phyloP scores from a whole-genome alignment of 495 filamentous ascomycete species.

The Glonium stellatum region DNA sequence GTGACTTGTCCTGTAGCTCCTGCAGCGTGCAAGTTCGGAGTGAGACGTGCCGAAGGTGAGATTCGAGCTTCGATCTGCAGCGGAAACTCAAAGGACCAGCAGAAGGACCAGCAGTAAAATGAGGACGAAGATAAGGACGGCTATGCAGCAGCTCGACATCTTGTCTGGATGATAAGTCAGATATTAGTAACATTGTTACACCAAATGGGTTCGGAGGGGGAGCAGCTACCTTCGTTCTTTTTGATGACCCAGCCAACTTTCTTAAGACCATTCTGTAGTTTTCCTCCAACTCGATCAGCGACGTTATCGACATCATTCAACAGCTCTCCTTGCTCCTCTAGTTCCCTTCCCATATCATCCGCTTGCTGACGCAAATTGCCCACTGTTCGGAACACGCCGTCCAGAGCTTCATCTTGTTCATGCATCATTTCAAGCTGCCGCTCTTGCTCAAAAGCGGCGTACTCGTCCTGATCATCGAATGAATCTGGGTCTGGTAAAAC shows the following conservation, averaged over 20 bases:
- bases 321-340: conserved; percentile 84
- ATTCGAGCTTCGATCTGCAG: background rate
- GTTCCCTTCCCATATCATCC: conserved; percentile 86
- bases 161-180: conserved; percentile 47
- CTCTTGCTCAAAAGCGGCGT: conserved; percentile 85
- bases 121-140: conserved; percentile 72
- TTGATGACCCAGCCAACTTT: conserved; percentile 76
- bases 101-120: conserved; percentile 74
- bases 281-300: conserved; percentile 78
- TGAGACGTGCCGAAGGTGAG: background rate
- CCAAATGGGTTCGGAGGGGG: conserved; percentile 2
- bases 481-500: conserved; percentile 64
- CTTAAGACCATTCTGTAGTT: conserved; percentile 77
- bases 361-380: conserved; percentile 84
- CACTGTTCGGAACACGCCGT: conserved; percentile 87
- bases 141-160: conserved; percentile 89
- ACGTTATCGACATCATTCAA: conserved; percentile 74
- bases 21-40: background rate
- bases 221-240: conserved; percentile 76
- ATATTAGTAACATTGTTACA: conserved; percentile 20
- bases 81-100: conserved; percentile 46
- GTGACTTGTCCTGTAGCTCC: background rate
- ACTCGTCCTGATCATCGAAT: conserved; percentile 59
- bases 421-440: conserved; percentile 86
- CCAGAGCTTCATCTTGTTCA: conserved; percentile 88